Evolutionary conservation across 257 asterid genomes (phyloP).

Genomic region (Fraxinus anomala): DNA sequence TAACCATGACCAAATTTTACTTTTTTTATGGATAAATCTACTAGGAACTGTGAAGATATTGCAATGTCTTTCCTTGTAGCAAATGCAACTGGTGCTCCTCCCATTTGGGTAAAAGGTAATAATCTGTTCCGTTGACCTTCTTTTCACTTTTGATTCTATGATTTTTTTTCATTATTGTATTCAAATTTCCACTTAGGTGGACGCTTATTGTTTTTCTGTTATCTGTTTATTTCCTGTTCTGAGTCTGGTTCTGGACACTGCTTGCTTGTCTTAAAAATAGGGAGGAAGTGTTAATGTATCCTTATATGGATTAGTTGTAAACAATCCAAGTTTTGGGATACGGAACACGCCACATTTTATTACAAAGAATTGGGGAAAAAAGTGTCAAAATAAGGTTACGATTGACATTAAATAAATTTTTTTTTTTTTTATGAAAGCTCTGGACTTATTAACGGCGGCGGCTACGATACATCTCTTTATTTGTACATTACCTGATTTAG

Average conservation of each 20-base stretch:
- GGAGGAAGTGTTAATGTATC: background rate
- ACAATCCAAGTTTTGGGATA: background rate
- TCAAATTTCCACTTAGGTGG: background rate
- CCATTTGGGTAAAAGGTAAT: conserved; percentile 86
- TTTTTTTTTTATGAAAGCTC: too few species aligned
- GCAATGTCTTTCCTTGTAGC: conserved; percentile 91
- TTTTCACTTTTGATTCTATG: background rate
- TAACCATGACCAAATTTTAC: conserved; percentile 11
- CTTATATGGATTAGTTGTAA: background rate
- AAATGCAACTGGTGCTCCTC: conserved; percentile 82
- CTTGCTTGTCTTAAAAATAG: background rate
- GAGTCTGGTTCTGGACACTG: conserved; percentile 14
- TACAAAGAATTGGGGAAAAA: background rate
- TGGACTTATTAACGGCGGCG: too few species aligned
- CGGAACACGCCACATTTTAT: background rate
- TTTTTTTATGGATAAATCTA: conserved; percentile 16
- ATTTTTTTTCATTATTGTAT: background rate
- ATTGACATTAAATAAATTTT: too few species aligned
- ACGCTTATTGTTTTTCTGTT: background rate
- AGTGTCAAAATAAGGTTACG: too few species aligned
- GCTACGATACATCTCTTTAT: too few species aligned
- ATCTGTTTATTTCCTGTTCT: background rate
- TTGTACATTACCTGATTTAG: too few species aligned
- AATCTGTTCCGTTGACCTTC: conserved; percentile 7
- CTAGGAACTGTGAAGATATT: conserved; percentile 88